Percentiles rank a stretch among this genome's conserved stretches.
Evolutionary conservation across 805 yeast species (phyloP).

Genomic region (Metschnikowia sp.): DNA sequence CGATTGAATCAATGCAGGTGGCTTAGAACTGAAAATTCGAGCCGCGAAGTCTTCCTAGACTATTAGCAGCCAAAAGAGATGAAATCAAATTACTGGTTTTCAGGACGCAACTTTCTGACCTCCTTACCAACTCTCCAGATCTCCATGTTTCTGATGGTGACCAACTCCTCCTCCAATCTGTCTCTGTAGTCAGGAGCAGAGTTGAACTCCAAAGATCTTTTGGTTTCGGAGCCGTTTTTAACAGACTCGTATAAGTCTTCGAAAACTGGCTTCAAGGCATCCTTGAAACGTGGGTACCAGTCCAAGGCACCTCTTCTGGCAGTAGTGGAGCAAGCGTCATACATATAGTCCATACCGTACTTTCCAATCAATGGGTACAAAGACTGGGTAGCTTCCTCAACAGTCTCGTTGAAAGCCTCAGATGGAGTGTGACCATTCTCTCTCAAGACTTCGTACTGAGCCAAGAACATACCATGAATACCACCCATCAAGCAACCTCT

Average conservation of each 20-base stretch:
- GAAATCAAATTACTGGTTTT: slow-evolving; percentile 67
- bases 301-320: slow-evolving; percentile 99
- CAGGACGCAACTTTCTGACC: slow-evolving; percentile 99
- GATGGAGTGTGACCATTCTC: slow-evolving; percentile 99
- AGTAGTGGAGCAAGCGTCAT: slow-evolving; percentile 99
- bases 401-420: slow-evolving; percentile 99
- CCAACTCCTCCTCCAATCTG: slow-evolving; percentile 89
- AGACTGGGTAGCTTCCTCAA: slow-evolving; percentile 99
- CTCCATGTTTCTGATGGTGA: slow-evolving; percentile 93
- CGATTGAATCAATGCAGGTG: not conserved
- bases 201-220: slow-evolving; percentile 98
- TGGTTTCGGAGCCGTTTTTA: slow-evolving; percentile 94
- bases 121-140: slow-evolving; percentile 99
- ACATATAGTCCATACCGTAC: slow-evolving; percentile 99
- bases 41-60: slow-evolving; percentile 38
- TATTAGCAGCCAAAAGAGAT: slow-evolving; percentile 18
- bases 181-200: slow-evolving; percentile 97
- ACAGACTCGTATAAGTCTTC: slow-evolving; percentile 93
- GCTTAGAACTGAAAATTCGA: slow-evolving; percentile 15
- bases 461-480: slow-evolving; percentile 99
- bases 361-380: slow-evolving; percentile 98
- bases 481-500: slow-evolving; percentile 99
- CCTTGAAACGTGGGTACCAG: slow-evolving; percentile 99
- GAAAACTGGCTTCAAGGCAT: slow-evolving; percentile 98
- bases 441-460: slow-evolving; percentile 99